phyloP scores from a whole-genome alignment of 2,329 filamentous ascomycete species.

The Neonectria faginata region DNA sequence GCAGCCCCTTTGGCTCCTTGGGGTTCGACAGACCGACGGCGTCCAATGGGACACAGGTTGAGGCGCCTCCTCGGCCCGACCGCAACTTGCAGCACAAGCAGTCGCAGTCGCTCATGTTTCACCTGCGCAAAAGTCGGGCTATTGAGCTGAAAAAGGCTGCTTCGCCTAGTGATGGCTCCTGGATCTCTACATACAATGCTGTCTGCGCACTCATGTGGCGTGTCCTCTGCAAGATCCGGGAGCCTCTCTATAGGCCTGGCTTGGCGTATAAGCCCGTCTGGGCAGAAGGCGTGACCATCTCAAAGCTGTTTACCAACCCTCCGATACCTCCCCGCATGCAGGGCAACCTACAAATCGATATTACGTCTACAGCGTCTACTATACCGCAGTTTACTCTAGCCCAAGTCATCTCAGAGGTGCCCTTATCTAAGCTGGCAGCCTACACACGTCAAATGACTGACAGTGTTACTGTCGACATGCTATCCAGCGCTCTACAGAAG shows the following conservation, averaged over 20 bases:
- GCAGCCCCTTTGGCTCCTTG: constrained; percentile 45
- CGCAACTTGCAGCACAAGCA: constrained; percentile 21
- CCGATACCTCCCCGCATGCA: constrained; percentile 51
- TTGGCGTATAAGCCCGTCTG: constrained; percentile 47
- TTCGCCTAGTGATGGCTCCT: constrained; percentile 34
- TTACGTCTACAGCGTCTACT: constrained; percentile 41
- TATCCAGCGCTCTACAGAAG: constrained; percentile 45
- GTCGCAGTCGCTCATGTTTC: constrained; percentile 26
- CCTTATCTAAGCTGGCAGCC: constrained; percentile 50
- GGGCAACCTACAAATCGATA: constrained; percentile 50
- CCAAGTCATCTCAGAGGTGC: constrained; percentile 52
- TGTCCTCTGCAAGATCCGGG: constrained; percentile 50
- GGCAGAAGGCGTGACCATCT: constrained; percentile 54
- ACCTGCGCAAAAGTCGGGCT: constrained; percentile 26
- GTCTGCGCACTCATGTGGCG: constrained; percentile 57
- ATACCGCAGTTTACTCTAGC: constrained; percentile 47
- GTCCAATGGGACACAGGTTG: constrained; percentile 11
- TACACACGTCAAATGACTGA: constrained; percentile 54
- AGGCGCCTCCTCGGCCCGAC: constrained; percentile 19
- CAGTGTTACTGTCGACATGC: constrained; percentile 47
- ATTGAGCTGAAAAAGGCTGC: constrained; percentile 24
- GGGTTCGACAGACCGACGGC: constrained; percentile 17
- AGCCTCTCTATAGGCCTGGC: constrained; percentile 49
- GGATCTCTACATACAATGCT: constrained; percentile 60
- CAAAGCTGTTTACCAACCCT: constrained; percentile 48